Evolutionary conservation across 176 grass and related monocot species (phyloP), one percentile per base, ranked within the genome.

Genomic region (Avena sativa): DNA sequence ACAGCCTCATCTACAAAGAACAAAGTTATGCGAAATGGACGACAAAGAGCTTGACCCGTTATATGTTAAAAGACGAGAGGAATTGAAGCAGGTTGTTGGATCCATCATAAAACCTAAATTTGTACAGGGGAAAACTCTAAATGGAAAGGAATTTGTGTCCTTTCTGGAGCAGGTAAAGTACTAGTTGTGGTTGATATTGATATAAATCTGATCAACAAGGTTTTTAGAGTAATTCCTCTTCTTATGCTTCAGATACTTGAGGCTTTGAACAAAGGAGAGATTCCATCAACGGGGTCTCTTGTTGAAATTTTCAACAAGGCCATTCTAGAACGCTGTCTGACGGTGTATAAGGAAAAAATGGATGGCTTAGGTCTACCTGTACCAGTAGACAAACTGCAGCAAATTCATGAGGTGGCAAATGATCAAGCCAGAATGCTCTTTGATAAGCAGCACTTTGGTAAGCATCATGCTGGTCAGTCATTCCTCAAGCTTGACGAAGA

Each of bases 1-100:
- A 20, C 92, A 99, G 97, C 97, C 97, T 74, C 97, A 99, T 96
- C 89, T 99, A 46, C 94, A 96, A 96, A 96, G 97, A 92, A 99
- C 97, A 78, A 99, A 94, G 81, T 87, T 99, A 81, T 99, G 97
- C 65, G 94, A 99, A 4, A 81, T 99, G 92, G 91, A 94, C 32
- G 97, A 99, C 82, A 87, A 78, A 65, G 90, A 99, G 83, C 91
- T 99, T 53, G 94, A 94, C 21, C 87, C 86, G 46, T 80, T 88
- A 28, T 99, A 99, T 82, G 88, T 99, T 66, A 16, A 92, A 83
- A 94, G 89, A 66, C 86, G 94, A 85, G 97, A 96, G 12, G 83
- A 96, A 70, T 86, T 99, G 86, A 99, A 99, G 87, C 65, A 96
- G 89, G 71, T 99, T 26, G 97, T 99, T 80, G 17, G 87, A 15